Percentiles rank a stretch among this genome's conserved stretches.
These are phyloP conservation scores for Dacryopinax primogenitus DNA, from an alignment of 768 basidiomycete genomes.

Conservation along the genomic window DNA sequence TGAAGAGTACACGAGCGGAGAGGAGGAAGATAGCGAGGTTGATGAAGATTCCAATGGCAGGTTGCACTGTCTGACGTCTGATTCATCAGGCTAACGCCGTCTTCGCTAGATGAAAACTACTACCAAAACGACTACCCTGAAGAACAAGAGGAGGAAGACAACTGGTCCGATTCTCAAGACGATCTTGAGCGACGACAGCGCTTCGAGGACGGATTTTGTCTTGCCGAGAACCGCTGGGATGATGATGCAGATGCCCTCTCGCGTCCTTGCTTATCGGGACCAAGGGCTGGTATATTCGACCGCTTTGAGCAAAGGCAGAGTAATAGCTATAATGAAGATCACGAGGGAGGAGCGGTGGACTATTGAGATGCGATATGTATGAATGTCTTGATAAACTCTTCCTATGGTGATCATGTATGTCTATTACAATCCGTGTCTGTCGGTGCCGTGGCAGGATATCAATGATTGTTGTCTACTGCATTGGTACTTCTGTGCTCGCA, in stretches of 20 bases:
- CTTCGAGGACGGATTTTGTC: neutral
- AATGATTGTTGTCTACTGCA: no score
- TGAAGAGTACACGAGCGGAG: neutral
- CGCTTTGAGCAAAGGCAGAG: neutral
- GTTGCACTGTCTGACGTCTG: neutral
- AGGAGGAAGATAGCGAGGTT: constrained; percentile 1
- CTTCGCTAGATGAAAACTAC: neutral
- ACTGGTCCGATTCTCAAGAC: neutral
- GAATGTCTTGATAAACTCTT: no score
- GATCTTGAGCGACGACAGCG: neutral
- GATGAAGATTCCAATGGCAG: neutral
- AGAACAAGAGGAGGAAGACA: neutral
- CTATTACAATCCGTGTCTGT: no score
- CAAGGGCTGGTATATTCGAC: neutral
- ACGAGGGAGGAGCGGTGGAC: no score
- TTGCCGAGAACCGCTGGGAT: neutral
- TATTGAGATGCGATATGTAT: no score
- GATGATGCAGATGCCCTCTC: neutral
- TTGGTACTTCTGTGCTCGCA: neutral
- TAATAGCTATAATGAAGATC: neutral
- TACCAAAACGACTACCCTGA: constrained; percentile 3
- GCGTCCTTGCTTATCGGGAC: neutral
- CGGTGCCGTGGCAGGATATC: no score
- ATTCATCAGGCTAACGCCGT: neutral
- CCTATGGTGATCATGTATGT: no score